Conservation (phyloP, 2,329 filamentous ascomycete species). For the Aurifilum marmelostoma region DNA sequence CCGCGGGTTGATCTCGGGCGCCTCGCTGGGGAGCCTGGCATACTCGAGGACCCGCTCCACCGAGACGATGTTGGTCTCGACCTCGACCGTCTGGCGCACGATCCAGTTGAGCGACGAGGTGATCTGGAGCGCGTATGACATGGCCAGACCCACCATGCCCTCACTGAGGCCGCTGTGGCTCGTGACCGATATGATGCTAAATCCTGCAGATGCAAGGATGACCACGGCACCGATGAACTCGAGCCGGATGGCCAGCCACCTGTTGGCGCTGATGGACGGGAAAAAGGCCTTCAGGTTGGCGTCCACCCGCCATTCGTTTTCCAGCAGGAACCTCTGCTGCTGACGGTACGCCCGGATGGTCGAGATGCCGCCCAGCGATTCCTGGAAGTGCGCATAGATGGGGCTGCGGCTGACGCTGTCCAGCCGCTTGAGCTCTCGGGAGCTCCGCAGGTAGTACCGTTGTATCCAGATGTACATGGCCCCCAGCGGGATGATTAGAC, state of each 20-base stretch:
- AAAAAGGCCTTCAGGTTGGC: conserved; percentile 93
- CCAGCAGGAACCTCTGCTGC: conserved; percentile 80
- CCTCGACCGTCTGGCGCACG: conserved; percentile 95
- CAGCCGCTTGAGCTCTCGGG: conserved; percentile 91
- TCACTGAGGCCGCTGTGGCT: conserved; percentile 64
- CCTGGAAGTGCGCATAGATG: conserved; percentile 98
- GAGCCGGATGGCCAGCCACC: conserved; percentile 92
- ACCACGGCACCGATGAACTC: conserved; percentile 96
- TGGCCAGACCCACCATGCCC: conserved; percentile 86
- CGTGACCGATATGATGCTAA: conserved; percentile 80
- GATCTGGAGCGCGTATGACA: conserved; percentile 97
- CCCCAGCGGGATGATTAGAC: conserved; percentile 79
- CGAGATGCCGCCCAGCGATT: conserved; percentile 89
- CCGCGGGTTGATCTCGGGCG: conserved; percentile 89
- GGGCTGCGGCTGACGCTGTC: conserved; percentile 95
- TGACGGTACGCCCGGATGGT: conserved; percentile 96
- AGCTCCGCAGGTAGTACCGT: conserved; percentile 94
- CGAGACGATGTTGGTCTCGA: conserved; percentile 99
- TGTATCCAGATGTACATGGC: conserved; percentile 90
- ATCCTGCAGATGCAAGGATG: conserved; percentile 82
- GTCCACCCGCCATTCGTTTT: conserved; percentile 98
- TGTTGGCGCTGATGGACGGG: conserved; percentile 89
- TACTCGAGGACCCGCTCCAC: conserved; percentile 98
- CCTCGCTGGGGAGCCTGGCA: conserved; percentile 86
- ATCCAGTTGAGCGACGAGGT: conserved; percentile 99